Base-by-base conservation (phyloP, 495 filamentous ascomycete species). In the Daldinia vernicosa region DNA sequence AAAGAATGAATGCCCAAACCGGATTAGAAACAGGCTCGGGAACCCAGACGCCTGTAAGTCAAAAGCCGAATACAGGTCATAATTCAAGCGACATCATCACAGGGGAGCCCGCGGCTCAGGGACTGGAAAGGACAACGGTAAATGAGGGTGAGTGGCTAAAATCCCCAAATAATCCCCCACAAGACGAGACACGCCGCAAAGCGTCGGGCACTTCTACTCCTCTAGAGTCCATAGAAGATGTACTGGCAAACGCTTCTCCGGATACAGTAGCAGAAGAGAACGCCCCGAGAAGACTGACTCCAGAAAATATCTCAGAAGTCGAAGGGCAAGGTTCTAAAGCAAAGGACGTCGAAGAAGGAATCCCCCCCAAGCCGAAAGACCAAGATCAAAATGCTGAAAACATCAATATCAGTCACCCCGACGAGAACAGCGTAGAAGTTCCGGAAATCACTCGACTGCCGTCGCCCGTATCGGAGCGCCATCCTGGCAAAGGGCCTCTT, bases 261-360 rank as follows among this genome's bases (percentile, higher is more conserved):
- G 80, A 78, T 70, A 79, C 78, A 81, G 74, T 77, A 70, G 76
- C 66, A 77, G 74, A 72, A 74, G 73, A 76, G 76, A 77, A 68
- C 32, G 35, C 54, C 60, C 63, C 55, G 28, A 56, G 43, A 69
- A 62, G 56, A 52, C 63, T 52, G 63, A 65, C 62, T 67, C 75
- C 74, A 65, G 79, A 80, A 69, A 56, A 78, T 61, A 71, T 72
- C 57, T 63, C 58, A 65, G 65, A 70, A 71, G 69, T 66, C 62
- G 70, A 70, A 57, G 65, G 58, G 33, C 74, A 74, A 43, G 69
- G 63, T 55, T 70, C 69, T 60, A 64, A 66, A 71, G 51, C 35
- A 53, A 45, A 62, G 60, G 63, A 71, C 17, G 35, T 72, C 58
- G 54, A 69, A 40, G 59, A 72, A 30, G 70, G 69, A 30, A 58